A percentile compares a stretch with the other conserved stretches of the same genome.
These are phyloP conservation scores for Talaromyces sp. DNA, from an alignment of 2,329 filamentous ascomycete genomes.

Conservation along the genomic window DNA sequence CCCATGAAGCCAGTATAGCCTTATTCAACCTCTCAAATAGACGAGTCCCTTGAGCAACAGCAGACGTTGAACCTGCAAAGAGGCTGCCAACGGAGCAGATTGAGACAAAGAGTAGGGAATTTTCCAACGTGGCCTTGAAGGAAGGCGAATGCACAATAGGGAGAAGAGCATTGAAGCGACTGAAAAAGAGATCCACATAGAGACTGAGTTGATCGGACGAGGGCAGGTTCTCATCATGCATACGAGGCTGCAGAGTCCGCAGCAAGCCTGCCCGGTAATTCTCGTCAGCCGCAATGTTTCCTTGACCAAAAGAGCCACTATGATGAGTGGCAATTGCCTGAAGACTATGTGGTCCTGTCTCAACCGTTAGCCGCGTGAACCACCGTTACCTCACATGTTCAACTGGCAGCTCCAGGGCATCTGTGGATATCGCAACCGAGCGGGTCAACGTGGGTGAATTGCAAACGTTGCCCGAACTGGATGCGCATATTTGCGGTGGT, in stretches of 20 bases:
- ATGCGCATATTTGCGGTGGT: neutral
- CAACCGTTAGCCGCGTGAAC: neutral
- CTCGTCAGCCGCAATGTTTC: neutral
- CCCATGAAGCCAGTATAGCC: neutral
- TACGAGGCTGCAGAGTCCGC: neutral
- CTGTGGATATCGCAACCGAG: neutral
- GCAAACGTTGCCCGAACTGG: neutral
- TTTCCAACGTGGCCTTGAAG: neutral
- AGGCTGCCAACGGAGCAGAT: neutral
- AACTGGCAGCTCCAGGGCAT: neutral
- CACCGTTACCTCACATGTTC: neutral
- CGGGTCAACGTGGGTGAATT: neutral
- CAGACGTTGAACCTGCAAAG: neutral
- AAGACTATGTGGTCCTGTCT: neutral
- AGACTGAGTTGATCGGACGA: neutral
- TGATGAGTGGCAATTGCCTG: neutral
- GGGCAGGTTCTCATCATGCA: neutral
- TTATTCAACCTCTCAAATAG: neutral
- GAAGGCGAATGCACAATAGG: neutral
- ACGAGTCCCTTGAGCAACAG: neutral
- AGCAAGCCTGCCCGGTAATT: neutral
- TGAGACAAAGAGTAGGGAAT: neutral
- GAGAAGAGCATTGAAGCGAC: neutral
- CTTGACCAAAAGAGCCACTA: neutral
- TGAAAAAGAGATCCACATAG: neutral